phyloP scores from a whole-genome alignment of 148 eudicot species.

The Arctostaphylos glauca region DNA sequence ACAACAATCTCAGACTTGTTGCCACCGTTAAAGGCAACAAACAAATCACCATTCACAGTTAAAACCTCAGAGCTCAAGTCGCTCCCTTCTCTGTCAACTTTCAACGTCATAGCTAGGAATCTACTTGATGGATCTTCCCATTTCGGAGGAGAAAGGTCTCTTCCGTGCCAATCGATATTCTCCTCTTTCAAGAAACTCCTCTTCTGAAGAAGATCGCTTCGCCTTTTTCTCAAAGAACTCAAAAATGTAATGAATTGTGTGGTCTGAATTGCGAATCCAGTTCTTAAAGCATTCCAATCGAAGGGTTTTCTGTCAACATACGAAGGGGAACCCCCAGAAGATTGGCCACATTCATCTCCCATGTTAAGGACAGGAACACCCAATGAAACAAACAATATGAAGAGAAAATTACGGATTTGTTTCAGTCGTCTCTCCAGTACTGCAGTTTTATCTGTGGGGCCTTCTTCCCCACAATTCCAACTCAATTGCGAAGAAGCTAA shows the following conservation, averaged over 20 bases:
- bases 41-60: slow-evolving; percentile 45
- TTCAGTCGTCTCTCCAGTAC: slow-evolving; percentile 82
- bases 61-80: slow-evolving; percentile 17
- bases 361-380: slow-evolving; percentile 92
- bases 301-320: slow-evolving; percentile 54
- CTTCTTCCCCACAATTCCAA: slow-evolving; percentile 99
- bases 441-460: slow-evolving; percentile 57
- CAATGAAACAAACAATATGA: slow-evolving; percentile 69
- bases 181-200: slow-evolving; percentile 57
- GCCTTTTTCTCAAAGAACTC: slow-evolving; percentile 53
- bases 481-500: slow-evolving; percentile 57
- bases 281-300: slow-evolving; percentile 66
- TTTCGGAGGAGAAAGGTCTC: slow-evolving; percentile 51
- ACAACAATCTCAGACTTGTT: slow-evolving; percentile 39
- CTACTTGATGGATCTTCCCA: slow-evolving; percentile 80
- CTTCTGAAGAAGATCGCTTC: slow-evolving; percentile 77
- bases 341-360: slow-evolving; percentile 98
- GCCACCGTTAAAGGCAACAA: slow-evolving; percentile 63
- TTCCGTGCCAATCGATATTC: slow-evolving; percentile 67
- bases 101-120: slow-evolving; percentile 76
- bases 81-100: slow-evolving; percentile 35
- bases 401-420: slow-evolving; percentile 79
- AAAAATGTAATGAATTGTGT: slow-evolving; percentile 69
- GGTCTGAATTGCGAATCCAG: slow-evolving; percentile 68
- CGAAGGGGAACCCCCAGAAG: slow-evolving; percentile 62